Conservation (phyloP, 768 basidiomycete genomes). For the Agaricus sinodeliciosus region DNA sequence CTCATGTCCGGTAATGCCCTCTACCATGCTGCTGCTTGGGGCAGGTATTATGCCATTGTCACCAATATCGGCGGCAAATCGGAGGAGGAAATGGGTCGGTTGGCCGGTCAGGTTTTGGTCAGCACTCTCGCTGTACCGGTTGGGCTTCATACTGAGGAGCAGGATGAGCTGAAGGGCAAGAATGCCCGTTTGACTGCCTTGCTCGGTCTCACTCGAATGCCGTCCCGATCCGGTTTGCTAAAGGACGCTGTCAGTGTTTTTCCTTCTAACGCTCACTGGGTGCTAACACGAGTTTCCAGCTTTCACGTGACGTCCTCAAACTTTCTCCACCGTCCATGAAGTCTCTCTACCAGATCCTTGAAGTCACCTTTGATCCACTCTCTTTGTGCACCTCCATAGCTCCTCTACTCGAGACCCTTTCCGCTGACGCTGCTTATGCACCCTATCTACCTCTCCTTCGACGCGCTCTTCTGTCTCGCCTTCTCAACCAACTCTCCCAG, state of each 20-base stretch:
- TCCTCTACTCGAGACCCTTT: slow-evolving; percentile 65
- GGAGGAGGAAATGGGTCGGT: slow-evolving; percentile 70
- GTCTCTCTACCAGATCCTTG: slow-evolving; percentile 80
- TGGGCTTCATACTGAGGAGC: slow-evolving; percentile 43
- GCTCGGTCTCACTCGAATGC: slow-evolving; percentile 76
- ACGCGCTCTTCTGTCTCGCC: slow-evolving; percentile 84
- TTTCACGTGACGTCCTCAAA: slow-evolving; percentile 77
- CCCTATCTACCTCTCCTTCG: slow-evolving; percentile 87
- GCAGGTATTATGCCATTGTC: slow-evolving; percentile 71
- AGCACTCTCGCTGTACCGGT: slow-evolving; percentile 93
- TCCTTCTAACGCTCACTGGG: neutral
- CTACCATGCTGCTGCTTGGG: slow-evolving; percentile 97
- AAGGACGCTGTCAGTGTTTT: slow-evolving; percentile 69
- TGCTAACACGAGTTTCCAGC: slow-evolving; percentile 30
- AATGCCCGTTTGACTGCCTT: slow-evolving; percentile 77
- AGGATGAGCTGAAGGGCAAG: slow-evolving; percentile 50
- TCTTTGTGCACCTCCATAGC: slow-evolving; percentile 74
- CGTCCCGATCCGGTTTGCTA: slow-evolving; percentile 81
- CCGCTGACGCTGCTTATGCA: slow-evolving; percentile 52
- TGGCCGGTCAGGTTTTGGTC: slow-evolving; percentile 89
- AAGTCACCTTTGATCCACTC: slow-evolving; percentile 90
- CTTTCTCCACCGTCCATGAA: slow-evolving; percentile 70
- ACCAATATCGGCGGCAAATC: slow-evolving; percentile 67
- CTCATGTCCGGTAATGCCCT: slow-evolving; percentile 90
- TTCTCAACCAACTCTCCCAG: slow-evolving; percentile 87